phyloP scores from a whole-genome alignment of 768 basidiomycete species.

The Mycena sanguinolenta region DNA sequence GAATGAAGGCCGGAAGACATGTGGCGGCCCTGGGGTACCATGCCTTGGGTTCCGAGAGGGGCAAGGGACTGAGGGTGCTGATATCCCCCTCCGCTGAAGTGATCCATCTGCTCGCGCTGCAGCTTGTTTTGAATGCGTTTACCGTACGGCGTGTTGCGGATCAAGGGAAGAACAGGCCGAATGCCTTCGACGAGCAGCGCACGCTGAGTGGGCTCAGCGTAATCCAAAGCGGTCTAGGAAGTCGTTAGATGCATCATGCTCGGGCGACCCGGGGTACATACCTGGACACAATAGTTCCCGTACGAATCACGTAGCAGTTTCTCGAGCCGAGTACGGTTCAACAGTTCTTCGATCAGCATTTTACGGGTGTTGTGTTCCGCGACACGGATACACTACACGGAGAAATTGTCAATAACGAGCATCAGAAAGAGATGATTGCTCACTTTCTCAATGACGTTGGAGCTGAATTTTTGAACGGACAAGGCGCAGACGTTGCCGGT shows the following conservation, averaged over 20 bases:
- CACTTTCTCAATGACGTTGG: conserved; percentile 98
- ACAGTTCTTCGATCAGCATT: conserved; percentile 92
- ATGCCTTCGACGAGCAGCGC: conserved; percentile 96
- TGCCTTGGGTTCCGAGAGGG: conserved; percentile 68
- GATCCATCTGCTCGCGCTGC: conserved; percentile 92
- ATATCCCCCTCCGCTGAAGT: conserved; percentile 63
- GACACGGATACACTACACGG: conserved; percentile 82
- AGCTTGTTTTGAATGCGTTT: conserved; percentile 99
- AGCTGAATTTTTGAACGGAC: conserved; percentile 99
- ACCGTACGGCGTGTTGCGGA: conserved; percentile 99
- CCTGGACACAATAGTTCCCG: conserved; percentile 96
- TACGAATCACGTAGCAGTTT: conserved; percentile 97
- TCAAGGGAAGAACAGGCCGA: conserved; percentile 97
- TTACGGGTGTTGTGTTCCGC: conserved; percentile 96
- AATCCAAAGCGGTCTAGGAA: conserved; percentile 92
- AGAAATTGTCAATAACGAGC: conserved; percentile 14
- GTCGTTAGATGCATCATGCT: conserved; percentile 31
- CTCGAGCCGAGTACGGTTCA: conserved; percentile 95
- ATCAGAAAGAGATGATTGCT: conserved; percentile 27
- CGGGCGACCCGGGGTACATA: conserved; percentile 45
- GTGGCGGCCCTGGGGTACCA: conserved; percentile 68
- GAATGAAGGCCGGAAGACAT: conserved; percentile 64
- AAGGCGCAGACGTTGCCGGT: conserved; percentile 97
- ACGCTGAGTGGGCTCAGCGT: conserved; percentile 95
- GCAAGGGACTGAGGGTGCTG: conserved; percentile 72